These are phyloP conservation scores for Metschnikowia colocasiae DNA, from an alignment of 805 yeast genomes.

Conservation along the genomic window DNA sequence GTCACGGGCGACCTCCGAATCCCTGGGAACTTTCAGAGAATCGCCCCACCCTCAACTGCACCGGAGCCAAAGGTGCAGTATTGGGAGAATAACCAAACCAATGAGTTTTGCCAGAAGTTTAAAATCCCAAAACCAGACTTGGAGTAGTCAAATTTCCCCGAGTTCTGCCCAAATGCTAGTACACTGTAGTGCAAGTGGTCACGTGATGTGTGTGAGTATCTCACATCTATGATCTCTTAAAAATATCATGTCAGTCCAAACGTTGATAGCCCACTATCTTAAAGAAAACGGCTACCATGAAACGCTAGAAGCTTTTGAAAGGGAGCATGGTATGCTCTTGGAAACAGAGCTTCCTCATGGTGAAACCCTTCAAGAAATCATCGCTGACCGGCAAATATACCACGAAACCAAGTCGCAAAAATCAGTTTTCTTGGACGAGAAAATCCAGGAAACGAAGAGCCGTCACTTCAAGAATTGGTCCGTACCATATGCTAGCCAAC, in stretches of 20 bases:
- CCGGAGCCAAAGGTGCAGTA: slow-evolving; percentile 21
- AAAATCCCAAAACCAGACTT: slow-evolving; percentile 15
- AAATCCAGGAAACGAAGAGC: slow-evolving; percentile 11
- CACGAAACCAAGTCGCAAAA: slow-evolving; percentile 6
- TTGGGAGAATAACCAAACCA: slow-evolving; percentile 38
- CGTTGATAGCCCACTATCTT: slow-evolving; percentile 58
- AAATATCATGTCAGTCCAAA: slow-evolving; percentile 21
- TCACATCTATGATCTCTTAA: not conserved
- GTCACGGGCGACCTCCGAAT: slow-evolving; percentile 17
- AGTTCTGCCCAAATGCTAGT: not conserved
- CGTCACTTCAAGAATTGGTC: slow-evolving; percentile 26
- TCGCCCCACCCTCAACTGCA: slow-evolving; percentile 17
- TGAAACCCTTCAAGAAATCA: slow-evolving; percentile 39
- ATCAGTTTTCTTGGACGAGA: slow-evolving; percentile 5
- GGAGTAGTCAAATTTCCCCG: not conserved
- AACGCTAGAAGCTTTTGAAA: slow-evolving; percentile 48
- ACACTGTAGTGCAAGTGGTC: not conserved
- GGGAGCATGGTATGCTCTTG: slow-evolving; percentile 40
- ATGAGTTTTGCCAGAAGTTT: slow-evolving; percentile 28
- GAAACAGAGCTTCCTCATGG: slow-evolving; percentile 19
- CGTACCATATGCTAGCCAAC: slow-evolving; percentile 27
- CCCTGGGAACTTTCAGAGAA: slow-evolving; percentile 23
- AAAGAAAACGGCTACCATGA: slow-evolving; percentile 42
- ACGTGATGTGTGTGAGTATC: not conserved
- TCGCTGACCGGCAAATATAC: slow-evolving; percentile 19